Evolutionary conservation across 805 yeast species (phyloP), one percentile per base, ranked within the genome.

Genomic region (Metschnikowia continentalis): DNA sequence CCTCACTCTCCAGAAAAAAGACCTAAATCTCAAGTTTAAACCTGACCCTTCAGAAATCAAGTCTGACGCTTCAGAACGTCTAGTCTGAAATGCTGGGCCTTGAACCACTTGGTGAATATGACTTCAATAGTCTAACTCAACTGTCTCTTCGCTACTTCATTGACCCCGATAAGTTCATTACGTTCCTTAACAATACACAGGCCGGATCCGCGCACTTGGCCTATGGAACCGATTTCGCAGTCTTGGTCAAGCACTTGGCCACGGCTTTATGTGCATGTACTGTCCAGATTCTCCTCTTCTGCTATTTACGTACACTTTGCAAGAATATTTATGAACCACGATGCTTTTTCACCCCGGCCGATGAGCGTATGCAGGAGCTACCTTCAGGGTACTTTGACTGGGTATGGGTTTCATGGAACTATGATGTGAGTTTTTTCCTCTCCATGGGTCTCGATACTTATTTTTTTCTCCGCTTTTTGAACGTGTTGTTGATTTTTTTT

Each of bases 371-470:
- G 52, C 69, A 67, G 5, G 71, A 72, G 0, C 56, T 73, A 17
- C 69, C 72, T 1, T 61, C 67, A 13, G 78, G 80, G 0, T 65
- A 78, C n/a, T 71, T 83, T 30, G 72, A 73, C 3, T 88, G 92
- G 92, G 54, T 84, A 1, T 41, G 59, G 4, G 78, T 81, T 0
- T 69, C 78, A 0, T 48, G 80, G 30, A 54, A 61, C 7, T 61
- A 66, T 19, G 72, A 75, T 1, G 68, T 80, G 5, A 69, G 72
- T 7, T 67, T 70, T 30, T 83, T 80, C 57, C 61, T 74, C 26
- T 65, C 71, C 1, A 67, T 78, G 53, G 95, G 96, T 0, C 62
- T 88, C 6, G 96, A 90, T 64, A 82, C 90, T 0, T 88, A 85
- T 62, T 83, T 85, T 60, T 84, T 88, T 55, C 59, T 88, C 2